These are phyloP conservation scores for Neofusicoccum cordaticola DNA, from an alignment of 2,329 filamentous ascomycete species.

Conservation along the genomic window DNA sequence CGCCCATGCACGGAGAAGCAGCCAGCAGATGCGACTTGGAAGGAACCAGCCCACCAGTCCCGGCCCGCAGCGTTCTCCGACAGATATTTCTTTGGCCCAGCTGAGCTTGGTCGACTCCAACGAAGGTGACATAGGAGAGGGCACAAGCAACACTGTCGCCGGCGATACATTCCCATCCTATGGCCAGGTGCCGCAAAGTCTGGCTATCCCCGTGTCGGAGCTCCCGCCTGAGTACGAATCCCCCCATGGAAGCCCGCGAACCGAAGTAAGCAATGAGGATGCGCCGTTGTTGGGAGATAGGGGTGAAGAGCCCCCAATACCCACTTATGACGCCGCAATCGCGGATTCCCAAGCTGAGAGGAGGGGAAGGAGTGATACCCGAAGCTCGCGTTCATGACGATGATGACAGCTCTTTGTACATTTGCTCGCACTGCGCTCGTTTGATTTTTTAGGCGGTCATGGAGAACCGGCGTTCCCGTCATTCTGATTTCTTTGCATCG, in stretches of 20 bases:
- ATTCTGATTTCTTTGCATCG: constrained; percentile 7
- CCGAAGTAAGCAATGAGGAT: constrained; percentile 41
- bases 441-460: constrained; percentile 2
- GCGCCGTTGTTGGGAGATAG: constrained; percentile 41
- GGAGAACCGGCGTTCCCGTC: constrained; percentile 7
- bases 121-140: constrained; percentile 66
- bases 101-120: constrained; percentile 68
- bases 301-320: constrained; percentile 63
- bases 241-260: constrained; percentile 38
- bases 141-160: constrained; percentile 50
- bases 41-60: constrained; percentile 73
- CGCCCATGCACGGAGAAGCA: constrained; percentile 69
- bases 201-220: constrained; percentile 25
- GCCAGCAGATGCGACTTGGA: constrained; percentile 71
- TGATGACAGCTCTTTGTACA: constrained; percentile 10
- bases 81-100: constrained; percentile 91
- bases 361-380: constrained; percentile 66
- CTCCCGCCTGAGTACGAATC: constrained; percentile 52
- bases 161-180: constrained; percentile 2
- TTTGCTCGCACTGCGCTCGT: constrained; percentile 7
- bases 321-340: constrained; percentile 78
- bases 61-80: constrained; percentile 84
- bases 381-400: constrained; percentile 33
- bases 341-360: constrained; percentile 83
- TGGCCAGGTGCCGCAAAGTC: constrained; percentile 7